These are phyloP conservation scores for Paecilomyces dactylethromorphus DNA, from an alignment of 2,329 filamentous ascomycete species.

Conservation along the genomic window DNA sequence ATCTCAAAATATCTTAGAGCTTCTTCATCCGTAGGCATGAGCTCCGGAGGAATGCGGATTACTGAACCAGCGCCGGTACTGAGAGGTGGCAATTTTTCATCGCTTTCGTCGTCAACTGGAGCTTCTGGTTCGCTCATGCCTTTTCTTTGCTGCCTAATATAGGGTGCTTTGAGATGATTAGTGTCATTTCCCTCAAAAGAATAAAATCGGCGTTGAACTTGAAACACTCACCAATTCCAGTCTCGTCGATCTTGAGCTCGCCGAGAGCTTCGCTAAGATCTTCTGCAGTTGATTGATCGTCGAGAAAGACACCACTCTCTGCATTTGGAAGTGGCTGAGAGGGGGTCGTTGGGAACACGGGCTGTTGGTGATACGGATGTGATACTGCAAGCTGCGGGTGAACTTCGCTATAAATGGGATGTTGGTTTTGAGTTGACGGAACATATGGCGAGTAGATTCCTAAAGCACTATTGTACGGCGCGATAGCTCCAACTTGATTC, in stretches of 20 bases:
- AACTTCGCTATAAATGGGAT: slow-evolving; percentile 23
- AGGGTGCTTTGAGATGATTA: slow-evolving; percentile 57
- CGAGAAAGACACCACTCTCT: slow-evolving; percentile 47
- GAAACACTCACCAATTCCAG: slow-evolving; percentile 66
- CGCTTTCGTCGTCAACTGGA: slow-evolving; percentile 61
- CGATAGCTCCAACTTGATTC: slow-evolving; percentile 39
- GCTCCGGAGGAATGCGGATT: slow-evolving; percentile 80
- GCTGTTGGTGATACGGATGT: slow-evolving; percentile 21
- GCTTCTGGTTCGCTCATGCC: slow-evolving; percentile 46
- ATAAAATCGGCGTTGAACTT: neutral
- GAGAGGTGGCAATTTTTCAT: slow-evolving; percentile 62
- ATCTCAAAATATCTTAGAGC: slow-evolving; percentile 80
- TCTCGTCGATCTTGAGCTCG: slow-evolving; percentile 78
- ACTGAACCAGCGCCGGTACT: slow-evolving; percentile 64
- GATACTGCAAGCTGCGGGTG: slow-evolving; percentile 24
- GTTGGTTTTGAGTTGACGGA: slow-evolving; percentile 16
- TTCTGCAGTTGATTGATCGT: slow-evolving; percentile 61
- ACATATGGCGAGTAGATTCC: slow-evolving; percentile 36
- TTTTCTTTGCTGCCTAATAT: slow-evolving; percentile 63
- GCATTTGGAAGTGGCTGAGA: slow-evolving; percentile 19
- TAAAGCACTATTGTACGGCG: slow-evolving; percentile 38
- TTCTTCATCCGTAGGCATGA: slow-evolving; percentile 86
- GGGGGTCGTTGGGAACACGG: slow-evolving; percentile 19
- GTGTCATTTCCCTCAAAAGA: neutral
- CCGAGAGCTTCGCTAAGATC: slow-evolving; percentile 77